phyloP scores from a whole-genome alignment of 2,329 filamentous ascomycete species.

The Exophiala phaeomuriformis region DNA sequence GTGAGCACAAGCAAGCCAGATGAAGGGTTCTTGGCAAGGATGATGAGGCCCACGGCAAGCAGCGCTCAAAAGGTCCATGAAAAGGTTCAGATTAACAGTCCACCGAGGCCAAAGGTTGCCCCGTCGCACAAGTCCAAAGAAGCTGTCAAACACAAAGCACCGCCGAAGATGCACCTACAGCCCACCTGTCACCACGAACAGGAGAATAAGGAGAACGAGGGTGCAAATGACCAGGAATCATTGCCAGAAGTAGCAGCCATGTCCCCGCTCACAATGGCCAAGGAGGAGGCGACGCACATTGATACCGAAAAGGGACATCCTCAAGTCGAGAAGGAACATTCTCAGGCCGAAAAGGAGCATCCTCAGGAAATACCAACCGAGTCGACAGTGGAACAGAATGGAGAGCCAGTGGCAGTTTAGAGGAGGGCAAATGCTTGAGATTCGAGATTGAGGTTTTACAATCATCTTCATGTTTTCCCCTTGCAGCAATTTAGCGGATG shows the following conservation, averaged over 20 bases:
- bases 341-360: background rate
- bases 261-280: conserved; percentile 8
- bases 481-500: conserved; percentile 17
- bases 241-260: conserved; percentile 4
- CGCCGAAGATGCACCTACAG: conserved; percentile 10
- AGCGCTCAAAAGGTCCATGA: conserved; percentile 45
- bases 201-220: conserved; percentile 6
- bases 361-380: background rate
- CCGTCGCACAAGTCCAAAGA: conserved; percentile 11
- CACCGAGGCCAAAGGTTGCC: conserved; percentile 29
- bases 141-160: conserved; percentile 6
- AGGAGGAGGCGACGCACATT: conserved; percentile 8
- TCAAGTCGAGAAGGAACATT: background rate
- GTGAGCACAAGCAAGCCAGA: conserved; percentile 37
- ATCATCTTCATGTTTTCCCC: conserved; percentile 5
- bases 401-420: background rate
- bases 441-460: conserved; percentile 1
- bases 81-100: conserved; percentile 38
- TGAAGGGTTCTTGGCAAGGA: conserved; percentile 44
- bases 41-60: conserved; percentile 47
- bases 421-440: background rate
- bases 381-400: background rate
- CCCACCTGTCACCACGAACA: background rate
- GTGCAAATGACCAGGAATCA: conserved; percentile 1
- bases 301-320: background rate